phyloP scores from a whole-genome alignment of 2,329 filamentous ascomycete species.

The Tympanopsis confertula region DNA sequence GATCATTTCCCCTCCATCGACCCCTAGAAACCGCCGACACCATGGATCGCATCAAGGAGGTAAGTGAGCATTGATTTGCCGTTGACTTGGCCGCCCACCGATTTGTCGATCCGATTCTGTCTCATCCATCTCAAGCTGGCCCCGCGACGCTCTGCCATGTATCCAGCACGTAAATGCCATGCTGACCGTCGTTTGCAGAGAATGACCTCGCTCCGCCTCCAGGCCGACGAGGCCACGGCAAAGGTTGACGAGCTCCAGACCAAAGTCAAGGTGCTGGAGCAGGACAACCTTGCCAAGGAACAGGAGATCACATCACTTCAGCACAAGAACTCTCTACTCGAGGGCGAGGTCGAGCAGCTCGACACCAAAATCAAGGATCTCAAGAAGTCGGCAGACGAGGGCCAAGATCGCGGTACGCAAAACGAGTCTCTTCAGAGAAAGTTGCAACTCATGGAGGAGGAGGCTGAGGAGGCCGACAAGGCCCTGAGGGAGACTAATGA shows the following conservation, averaged over 20 bases:
- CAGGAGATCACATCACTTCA: constrained; percentile 93
- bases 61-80: constrained; percentile 31
- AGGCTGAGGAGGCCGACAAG: constrained; percentile 93
- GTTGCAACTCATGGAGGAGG: constrained; percentile 92
- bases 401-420: constrained; percentile 71
- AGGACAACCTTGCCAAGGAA: constrained; percentile 92
- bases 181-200: too few species aligned
- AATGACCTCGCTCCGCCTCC: constrained; percentile 87
- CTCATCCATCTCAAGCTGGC: not conserved
- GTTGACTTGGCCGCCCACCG: not conserved
- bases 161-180: too few species aligned
- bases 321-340: constrained; percentile 89
- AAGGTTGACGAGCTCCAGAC: constrained; percentile 78
- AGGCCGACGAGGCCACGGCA: constrained; percentile 73
- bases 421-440: constrained; percentile 86
- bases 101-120: not conserved
- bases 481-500: constrained; percentile 94
- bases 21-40: constrained; percentile 16
- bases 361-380: constrained; percentile 72
- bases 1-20: constrained; percentile 10
- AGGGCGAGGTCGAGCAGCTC: constrained; percentile 83
- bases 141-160: constrained; percentile 1
- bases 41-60: constrained; percentile 88
- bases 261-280: constrained; percentile 82
- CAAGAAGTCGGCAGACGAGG: constrained; percentile 78